Evolutionary conservation across 495 filamentous ascomycete species (phyloP).

Genomic region (Aspergillus carlsbadensis): DNA sequence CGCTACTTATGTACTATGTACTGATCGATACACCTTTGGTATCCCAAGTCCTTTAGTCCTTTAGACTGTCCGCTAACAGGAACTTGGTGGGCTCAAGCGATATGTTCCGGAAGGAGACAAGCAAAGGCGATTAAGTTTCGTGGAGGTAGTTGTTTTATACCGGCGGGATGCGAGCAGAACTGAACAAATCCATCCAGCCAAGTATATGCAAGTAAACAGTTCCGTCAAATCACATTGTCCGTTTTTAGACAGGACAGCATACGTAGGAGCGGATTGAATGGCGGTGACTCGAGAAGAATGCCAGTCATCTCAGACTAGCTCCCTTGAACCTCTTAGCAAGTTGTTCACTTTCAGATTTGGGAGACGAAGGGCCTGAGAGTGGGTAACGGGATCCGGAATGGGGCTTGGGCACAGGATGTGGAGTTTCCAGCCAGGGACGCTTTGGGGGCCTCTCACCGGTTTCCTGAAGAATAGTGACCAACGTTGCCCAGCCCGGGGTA

Average conservation of each 20-base stretch:
- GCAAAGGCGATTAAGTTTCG: no score
- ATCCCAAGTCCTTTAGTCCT: no score
- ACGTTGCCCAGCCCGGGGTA: conserved; percentile 86
- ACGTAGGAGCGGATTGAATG: not conserved
- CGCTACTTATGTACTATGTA: no score
- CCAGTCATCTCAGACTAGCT: conserved; percentile 78
- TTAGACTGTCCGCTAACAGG: no score
- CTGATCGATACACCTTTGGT: no score
- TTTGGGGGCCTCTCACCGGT: conserved; percentile 95
- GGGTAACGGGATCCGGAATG: conserved; percentile 30
- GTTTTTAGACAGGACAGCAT: not conserved
- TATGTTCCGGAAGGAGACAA: no score
- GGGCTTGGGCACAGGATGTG: conserved; percentile 34
- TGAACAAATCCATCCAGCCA: no score
- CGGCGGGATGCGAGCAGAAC: no score
- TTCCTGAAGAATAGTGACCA: conserved; percentile 88
- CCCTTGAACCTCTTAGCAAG: conserved; percentile 99
- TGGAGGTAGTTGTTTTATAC: no score
- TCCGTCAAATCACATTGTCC: no score
- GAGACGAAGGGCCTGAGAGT: conserved; percentile 39
- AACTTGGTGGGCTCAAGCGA: no score
- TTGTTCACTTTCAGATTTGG: conserved; percentile 60
- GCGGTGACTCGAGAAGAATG: conserved; percentile 10
- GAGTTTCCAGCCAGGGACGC: conserved; percentile 59
- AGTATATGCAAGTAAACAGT: no score